A percentile compares a stretch with the other conserved stretches of the same genome.
Evolutionary conservation across 371 early-diverging fungal genomes (phyloP).

Genomic region (Coemansia sp.): DNA sequence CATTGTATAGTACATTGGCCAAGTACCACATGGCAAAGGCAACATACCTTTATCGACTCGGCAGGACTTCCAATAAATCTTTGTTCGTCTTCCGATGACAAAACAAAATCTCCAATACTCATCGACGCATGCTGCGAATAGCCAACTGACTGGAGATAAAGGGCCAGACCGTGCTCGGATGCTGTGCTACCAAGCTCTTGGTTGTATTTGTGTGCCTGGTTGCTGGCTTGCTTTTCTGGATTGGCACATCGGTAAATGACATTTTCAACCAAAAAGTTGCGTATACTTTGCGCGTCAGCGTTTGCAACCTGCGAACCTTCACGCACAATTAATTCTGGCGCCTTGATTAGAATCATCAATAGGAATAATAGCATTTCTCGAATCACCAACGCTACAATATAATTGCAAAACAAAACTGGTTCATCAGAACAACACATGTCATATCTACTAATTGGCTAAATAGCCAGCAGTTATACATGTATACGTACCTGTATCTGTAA

Average conservation of each 20-base stretch:
- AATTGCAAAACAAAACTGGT: not conserved
- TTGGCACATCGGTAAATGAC: slow-evolving; percentile 22
- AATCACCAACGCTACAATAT: slow-evolving; percentile 20
- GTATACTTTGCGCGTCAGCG: slow-evolving; percentile 1
- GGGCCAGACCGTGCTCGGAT: slow-evolving; percentile 5
- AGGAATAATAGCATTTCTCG: slow-evolving; percentile 18
- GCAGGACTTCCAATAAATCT: not conserved
- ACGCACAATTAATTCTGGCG: slow-evolving; percentile 29
- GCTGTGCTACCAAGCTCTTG: slow-evolving; percentile 1
- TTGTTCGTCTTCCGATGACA: slow-evolving; percentile 18
- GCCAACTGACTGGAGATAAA: slow-evolving; percentile 2
- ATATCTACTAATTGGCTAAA: not conserved
- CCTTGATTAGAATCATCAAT: slow-evolving; percentile 11
- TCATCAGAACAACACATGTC: not conserved
- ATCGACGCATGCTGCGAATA: not conserved
- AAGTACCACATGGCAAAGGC: too few species aligned
- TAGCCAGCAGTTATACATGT: not conserved
- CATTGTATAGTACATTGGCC: too few species aligned
- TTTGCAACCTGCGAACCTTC: not conserved
- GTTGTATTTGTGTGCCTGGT: slow-evolving; percentile 17
- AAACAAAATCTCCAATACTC: slow-evolving; percentile 16
- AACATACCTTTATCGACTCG: slow-evolving; percentile 23
- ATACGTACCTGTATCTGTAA: slow-evolving; percentile 15
- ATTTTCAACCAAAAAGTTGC: slow-evolving; percentile 41
- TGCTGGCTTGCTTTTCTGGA: not conserved